phyloP scores from a whole-genome alignment of 805 yeast species.

The Candida sphagnicola region DNA sequence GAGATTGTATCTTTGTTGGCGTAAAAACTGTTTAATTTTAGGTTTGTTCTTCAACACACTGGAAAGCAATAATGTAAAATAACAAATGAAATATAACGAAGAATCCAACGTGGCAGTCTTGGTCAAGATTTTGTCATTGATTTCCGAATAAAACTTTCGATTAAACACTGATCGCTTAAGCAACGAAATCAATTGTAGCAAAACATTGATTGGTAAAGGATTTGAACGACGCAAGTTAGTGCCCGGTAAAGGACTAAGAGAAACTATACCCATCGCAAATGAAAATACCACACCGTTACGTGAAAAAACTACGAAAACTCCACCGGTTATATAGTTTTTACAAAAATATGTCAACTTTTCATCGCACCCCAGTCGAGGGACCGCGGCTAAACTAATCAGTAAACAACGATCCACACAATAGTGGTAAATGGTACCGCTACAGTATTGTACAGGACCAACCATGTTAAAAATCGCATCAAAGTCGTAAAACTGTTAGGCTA shows the following conservation, averaged over 20 bases:
- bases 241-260: conserved; percentile 14
- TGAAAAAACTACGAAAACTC: no score
- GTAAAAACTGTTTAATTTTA: conserved; percentile 25
- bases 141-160: conserved; percentile 37
- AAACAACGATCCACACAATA: no score
- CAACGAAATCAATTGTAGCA: conserved; percentile 23
- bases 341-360: not conserved
- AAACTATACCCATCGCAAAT: conserved; percentile 10
- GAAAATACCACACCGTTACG: no score
- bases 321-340: not conserved
- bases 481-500: no score
- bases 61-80: conserved; percentile 35
- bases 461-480: no score
- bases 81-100: conserved; percentile 39
- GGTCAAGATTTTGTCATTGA: conserved; percentile 36
- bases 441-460: no score
- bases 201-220: conserved; percentile 17
- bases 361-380: no score
- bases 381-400: no score
- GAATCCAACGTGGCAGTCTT: conserved; percentile 33
- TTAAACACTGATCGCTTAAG: conserved; percentile 32
- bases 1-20: conserved; percentile 22
- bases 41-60: conserved; percentile 35
- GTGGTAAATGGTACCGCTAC: no score
- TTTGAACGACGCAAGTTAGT: conserved; percentile 6